Percentiles rank a stretch among this genome's conserved stretches.
Evolutionary conservation across 768 basidiomycete genomes (phyloP).

Genomic region (Tricholoma terreum): DNA sequence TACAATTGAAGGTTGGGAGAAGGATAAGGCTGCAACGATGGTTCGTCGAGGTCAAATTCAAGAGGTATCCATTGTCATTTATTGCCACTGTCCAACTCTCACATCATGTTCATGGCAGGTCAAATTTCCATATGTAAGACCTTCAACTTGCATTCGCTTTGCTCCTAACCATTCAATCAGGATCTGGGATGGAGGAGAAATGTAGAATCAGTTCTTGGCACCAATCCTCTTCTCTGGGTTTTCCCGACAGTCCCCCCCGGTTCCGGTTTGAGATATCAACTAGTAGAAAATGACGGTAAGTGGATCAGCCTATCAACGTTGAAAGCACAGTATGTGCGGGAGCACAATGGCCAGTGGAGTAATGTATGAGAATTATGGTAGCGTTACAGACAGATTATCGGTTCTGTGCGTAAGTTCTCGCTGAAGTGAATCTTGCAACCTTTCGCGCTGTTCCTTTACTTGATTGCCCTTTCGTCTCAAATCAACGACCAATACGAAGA

Average conservation of each 20-base stretch:
- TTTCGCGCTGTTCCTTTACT: conserved; percentile 9
- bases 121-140: conserved; percentile 87
- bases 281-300: conserved; percentile 75
- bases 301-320: conserved; percentile 44
- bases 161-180: conserved; percentile 37
- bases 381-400: conserved; percentile 4
- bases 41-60: conserved; percentile 81
- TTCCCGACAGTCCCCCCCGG: conserved; percentile 69
- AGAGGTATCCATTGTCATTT: conserved; percentile 45
- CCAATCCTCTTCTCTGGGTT: conserved; percentile 77
- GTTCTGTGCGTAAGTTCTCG: conserved; percentile 14
- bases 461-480: not conserved
- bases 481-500: not conserved
- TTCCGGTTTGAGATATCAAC: conserved; percentile 72
- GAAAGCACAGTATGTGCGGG: conserved; percentile 14
- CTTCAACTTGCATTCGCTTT: not conserved
- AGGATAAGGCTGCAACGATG: conserved; percentile 88
- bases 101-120: conserved; percentile 41
- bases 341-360: conserved; percentile 16
- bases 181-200: conserved; percentile 77
- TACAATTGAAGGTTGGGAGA: conserved; percentile 98
- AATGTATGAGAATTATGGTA: conserved; percentile 10
- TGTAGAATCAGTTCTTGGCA: conserved; percentile 73
- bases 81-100: not conserved
- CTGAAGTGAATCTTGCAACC: conserved; percentile 9